Evolutionary conservation across 2,329 filamentous ascomycete genomes (phyloP).

Genomic region (Orbilia oligospora): DNA sequence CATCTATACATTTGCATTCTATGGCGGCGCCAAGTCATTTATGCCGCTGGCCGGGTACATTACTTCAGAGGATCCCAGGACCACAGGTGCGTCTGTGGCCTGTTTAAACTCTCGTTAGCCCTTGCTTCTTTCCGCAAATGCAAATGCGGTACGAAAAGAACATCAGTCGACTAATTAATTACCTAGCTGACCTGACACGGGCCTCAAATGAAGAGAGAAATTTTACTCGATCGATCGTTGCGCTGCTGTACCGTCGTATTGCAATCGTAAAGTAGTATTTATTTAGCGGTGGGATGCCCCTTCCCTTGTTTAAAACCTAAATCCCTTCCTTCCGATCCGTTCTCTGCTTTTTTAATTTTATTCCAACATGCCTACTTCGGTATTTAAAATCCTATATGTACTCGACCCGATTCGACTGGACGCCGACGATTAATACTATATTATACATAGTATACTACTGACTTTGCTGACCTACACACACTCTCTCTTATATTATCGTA

Average conservation of each 20-base stretch:
- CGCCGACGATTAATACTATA: neutral
- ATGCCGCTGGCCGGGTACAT: constrained; percentile 16
- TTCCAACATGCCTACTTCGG: neutral
- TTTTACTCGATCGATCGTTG: neutral
- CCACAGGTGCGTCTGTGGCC: constrained; percentile 22
- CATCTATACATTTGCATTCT: neutral
- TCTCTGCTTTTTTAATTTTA: neutral
- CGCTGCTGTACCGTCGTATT: no score
- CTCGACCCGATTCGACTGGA: neutral
- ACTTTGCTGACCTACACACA: neutral
- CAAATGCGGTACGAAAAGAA: constrained; percentile 16
- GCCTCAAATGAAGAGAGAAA: constrained; percentile 7
- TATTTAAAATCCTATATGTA: neutral
- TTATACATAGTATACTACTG: neutral
- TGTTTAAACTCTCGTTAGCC: neutral
- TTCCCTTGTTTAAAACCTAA: constrained; percentile 11
- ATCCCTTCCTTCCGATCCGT: neutral
- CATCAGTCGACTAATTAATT: constrained; percentile 19
- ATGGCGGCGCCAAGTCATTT: constrained; percentile 15
- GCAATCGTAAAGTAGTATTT: constrained; percentile 1
- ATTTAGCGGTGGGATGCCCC: constrained; percentile 1
- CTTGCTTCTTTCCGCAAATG: constrained; percentile 7
- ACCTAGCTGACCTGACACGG: constrained; percentile 15
- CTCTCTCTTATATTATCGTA: neutral
- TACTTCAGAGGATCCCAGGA: neutral